Evolutionary conservation across 2,329 filamentous ascomycete species (phyloP), one percentile per base, ranked within the genome.

Genomic region (Coniella vitis): DNA sequence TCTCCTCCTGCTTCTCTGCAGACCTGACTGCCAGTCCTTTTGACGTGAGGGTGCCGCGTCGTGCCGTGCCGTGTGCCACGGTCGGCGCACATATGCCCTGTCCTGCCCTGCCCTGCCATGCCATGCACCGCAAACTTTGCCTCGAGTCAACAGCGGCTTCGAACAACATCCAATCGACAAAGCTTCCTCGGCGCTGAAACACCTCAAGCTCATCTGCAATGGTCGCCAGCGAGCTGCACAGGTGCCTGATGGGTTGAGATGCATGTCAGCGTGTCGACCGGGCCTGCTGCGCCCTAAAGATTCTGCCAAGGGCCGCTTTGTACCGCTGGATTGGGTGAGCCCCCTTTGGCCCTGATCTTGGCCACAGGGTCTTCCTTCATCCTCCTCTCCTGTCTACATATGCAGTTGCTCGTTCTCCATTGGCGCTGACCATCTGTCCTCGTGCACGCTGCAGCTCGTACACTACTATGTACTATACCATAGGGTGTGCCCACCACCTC

Each of bases 21-120:
- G 5, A 29, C 10, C 25, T 10, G 10, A 10, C 5, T 29, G 25
- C 25, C 5, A 29, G n/a, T n/a, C n/a, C n/a, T n/a, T n/a, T n/a
- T n/a, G n/a, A n/a, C n/a, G n/a, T n/a, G n/a, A n/a, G n/a, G 25
- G 25, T 29, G 25, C 25, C 25, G 25, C 25, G 25, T 29, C 25
- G 38, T 39, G 38, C 38, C 38, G 21, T 40, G 19, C 38, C 21
- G 38, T 29, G 25, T 29, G 25, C 25, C 10, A 29, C 25, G 25
- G 25, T 29, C 10, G 25, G 25, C 25, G 25, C 25, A 5, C 10
- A 29, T 29, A 29, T 29, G 25, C n/a, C 19, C 10, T 44, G 47
- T 41, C 42, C 38, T 42, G 50, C 47, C 32, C 37, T 38, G 37
- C 22, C 16, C 32, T 17, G 46, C 43, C 14, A 49, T 36, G 51